These are phyloP conservation scores for Metschnikowia noctiluminum DNA, from an alignment of 805 yeast species.

Conservation along the genomic window DNA sequence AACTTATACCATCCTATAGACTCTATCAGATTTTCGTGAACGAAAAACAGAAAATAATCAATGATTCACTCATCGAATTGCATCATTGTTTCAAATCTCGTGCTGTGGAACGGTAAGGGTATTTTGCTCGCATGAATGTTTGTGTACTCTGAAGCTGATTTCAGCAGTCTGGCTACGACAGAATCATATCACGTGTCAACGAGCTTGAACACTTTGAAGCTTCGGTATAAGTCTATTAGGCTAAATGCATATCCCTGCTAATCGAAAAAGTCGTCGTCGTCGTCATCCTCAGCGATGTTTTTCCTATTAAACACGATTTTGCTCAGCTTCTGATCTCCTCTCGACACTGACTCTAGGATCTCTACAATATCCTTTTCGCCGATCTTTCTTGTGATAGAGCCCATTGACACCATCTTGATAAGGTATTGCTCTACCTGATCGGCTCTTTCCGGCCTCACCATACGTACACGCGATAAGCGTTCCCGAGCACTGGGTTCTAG, in stretches of 20 bases:
- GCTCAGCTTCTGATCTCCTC: conserved; percentile 62
- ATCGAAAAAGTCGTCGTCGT: conserved; percentile 35
- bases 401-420: conserved; percentile 67
- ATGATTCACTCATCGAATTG: too few species aligned
- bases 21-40: too few species aligned
- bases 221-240: neutral
- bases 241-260: conserved; percentile 5
- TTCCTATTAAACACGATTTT: conserved; percentile 61
- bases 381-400: conserved; percentile 72
- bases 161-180: too few species aligned
- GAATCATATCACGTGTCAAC: too few species aligned
- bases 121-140: too few species aligned
- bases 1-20: too few species aligned
- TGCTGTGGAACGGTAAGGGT: too few species aligned
- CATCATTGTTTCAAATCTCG: too few species aligned
- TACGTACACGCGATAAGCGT: conserved; percentile 76
- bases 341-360: conserved; percentile 76
- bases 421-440: conserved; percentile 81
- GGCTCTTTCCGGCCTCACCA: conserved; percentile 91
- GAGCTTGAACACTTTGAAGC: too few species aligned
- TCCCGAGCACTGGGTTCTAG: conserved; percentile 84
- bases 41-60: too few species aligned
- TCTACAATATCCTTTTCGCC: conserved; percentile 79
- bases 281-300: conserved; percentile 25
- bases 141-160: too few species aligned